phyloP scores from a whole-genome alignment of 345 rosid species.

The Conringia planisiliqua region DNA sequence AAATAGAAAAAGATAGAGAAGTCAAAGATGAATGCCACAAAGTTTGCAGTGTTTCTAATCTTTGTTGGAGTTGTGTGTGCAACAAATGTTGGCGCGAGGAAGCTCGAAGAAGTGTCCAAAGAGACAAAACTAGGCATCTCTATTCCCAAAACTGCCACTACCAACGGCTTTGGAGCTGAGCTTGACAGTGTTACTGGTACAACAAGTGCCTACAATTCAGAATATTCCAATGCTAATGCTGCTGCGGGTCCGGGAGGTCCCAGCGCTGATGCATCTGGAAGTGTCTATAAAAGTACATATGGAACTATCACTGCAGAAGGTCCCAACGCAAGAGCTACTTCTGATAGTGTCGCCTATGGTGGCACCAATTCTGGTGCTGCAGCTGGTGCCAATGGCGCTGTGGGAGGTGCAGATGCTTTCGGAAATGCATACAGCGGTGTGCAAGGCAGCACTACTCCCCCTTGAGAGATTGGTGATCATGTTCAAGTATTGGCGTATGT shows the following conservation, averaged over 20 bases:
- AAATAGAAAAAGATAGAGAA: not conserved
- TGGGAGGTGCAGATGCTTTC: not conserved
- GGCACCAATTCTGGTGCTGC: not conserved
- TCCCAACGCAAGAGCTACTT: not conserved
- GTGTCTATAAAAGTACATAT: not conserved
- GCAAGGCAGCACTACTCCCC: too few relatives aligned
- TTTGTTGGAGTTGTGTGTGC: slow-evolving; percentile 10
- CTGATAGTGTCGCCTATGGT: not conserved
- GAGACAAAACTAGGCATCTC: not conserved
- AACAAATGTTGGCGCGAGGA: not conserved
- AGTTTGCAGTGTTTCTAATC: not conserved
- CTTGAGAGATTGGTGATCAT: not conserved
- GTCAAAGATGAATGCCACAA: slow-evolving; percentile 11
- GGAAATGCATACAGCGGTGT: too few relatives aligned
- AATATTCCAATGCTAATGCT: not conserved
- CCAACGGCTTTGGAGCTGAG: not conserved
- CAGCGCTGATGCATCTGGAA: not conserved
- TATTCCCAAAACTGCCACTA: not conserved
- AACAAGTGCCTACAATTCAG: not conserved
- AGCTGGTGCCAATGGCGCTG: not conserved
- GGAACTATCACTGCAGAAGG: not conserved
- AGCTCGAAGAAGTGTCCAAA: not conserved
- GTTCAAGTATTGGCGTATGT: not conserved
- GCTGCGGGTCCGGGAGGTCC: not conserved
- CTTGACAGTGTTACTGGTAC: not conserved